phyloP scores from a whole-genome alignment of 495 filamentous ascomycete species.

The Penicillium macrosclerotiorum region DNA sequence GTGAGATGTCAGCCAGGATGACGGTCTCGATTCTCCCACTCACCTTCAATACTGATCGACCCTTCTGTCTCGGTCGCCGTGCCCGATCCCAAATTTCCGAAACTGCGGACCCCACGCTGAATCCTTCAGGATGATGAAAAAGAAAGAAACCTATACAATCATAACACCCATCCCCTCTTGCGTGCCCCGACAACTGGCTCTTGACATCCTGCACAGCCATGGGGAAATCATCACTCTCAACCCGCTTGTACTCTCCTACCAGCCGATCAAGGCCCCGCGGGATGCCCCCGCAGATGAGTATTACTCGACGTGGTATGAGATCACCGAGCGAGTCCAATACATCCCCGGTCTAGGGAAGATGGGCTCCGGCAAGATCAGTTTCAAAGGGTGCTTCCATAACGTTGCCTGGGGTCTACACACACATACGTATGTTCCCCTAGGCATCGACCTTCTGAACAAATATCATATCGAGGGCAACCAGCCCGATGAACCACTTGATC shows the following conservation, averaged over 20 bases:
- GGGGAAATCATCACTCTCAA: slow-evolving; percentile 78
- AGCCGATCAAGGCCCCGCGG: slow-evolving; percentile 59
- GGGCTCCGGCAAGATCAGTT: slow-evolving; percentile 61
- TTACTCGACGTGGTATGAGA: slow-evolving; percentile 66
- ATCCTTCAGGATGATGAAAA: slow-evolving; percentile 22
- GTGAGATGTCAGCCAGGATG: no score
- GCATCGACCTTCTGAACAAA: slow-evolving; percentile 65
- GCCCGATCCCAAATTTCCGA: no score
- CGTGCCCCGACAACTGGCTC: slow-evolving; percentile 62
- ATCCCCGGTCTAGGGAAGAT: slow-evolving; percentile 60
- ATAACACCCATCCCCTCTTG: slow-evolving; percentile 69
- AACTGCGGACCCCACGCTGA: no score
- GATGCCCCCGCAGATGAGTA: slow-evolving; percentile 64
- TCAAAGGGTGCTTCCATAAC: slow-evolving; percentile 74
- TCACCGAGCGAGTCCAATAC: slow-evolving; percentile 65
- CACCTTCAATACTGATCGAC: no score
- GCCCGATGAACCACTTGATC: slow-evolving; percentile 59
- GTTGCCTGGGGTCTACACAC: slow-evolving; percentile 67
- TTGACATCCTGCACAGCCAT: slow-evolving; percentile 70
- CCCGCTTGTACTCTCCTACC: slow-evolving; percentile 69
- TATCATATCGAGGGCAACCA: slow-evolving; percentile 60
- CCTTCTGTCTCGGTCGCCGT: no score
- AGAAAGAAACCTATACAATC: slow-evolving; percentile 48
- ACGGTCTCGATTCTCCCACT: no score
- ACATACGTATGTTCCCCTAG: slow-evolving; percentile 69